phyloP scores from a whole-genome alignment of 257 asterid species.

The Solanum pinnatisectum region DNA sequence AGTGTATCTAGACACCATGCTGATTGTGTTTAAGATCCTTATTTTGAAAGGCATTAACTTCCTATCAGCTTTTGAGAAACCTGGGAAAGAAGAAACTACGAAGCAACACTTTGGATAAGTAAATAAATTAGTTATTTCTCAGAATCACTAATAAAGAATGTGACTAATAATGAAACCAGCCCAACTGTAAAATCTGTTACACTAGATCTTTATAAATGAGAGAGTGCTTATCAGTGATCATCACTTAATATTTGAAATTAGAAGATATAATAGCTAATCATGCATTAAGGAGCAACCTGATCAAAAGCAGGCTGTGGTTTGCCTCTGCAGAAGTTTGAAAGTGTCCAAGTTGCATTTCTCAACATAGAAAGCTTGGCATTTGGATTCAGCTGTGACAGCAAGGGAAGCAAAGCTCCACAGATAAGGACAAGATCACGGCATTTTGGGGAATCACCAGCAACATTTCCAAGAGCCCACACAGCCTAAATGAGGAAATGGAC shows the following conservation, averaged over 20 bases:
- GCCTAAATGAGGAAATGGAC: slow-evolving; percentile 36
- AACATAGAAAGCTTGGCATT: slow-evolving; percentile 79
- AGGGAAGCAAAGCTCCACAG: slow-evolving; percentile 61
- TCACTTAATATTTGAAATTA: neutral
- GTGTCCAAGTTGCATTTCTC: slow-evolving; percentile 34
- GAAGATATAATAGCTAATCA: neutral
- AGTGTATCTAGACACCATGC: neutral
- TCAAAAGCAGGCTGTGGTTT: slow-evolving; percentile 90
- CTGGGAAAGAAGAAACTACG: neutral
- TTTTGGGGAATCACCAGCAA: slow-evolving; percentile 89
- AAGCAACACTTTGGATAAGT: neutral
- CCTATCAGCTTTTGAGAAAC: neutral
- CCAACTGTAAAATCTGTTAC: neutral
- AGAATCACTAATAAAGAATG: neutral
- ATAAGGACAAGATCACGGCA: slow-evolving; percentile 38
- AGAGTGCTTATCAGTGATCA: neutral
- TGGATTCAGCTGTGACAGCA: slow-evolving; percentile 71
- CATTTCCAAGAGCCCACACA: slow-evolving; percentile 95
- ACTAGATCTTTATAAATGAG: neutral
- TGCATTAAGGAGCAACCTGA: slow-evolving; percentile 40
- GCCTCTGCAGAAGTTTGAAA: slow-evolving; percentile 8
- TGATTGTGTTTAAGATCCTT: neutral
- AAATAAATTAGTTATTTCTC: neutral
- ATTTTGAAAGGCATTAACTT: neutral
- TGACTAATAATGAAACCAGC: neutral